Conservation (phyloP, 768 basidiomycete genomes). For the Leccinum arenicola region DNA sequence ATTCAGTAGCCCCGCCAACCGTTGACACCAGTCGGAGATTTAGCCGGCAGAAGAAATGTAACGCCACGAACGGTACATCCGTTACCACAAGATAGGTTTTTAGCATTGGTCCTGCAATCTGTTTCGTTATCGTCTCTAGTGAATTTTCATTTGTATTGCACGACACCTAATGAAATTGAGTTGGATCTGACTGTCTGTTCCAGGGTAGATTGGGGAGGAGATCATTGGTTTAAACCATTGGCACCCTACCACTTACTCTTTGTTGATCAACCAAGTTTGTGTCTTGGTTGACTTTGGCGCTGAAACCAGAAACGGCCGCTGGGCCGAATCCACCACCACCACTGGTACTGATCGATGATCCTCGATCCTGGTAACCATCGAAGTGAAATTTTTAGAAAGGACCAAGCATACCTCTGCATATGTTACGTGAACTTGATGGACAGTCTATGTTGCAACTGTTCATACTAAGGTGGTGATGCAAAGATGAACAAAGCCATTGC, state of each 20-base stretch:
- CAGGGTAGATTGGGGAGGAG: neutral
- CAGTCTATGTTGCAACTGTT: neutral
- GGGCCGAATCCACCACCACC: neutral
- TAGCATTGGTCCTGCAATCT: conserved; percentile 24
- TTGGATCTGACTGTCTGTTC: neutral
- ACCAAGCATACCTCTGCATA: neutral
- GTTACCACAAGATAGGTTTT: conserved; percentile 15
- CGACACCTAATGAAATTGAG: neutral
- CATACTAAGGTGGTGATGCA: neutral
- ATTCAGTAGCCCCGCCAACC: neutral
- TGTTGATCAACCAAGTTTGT: neutral
- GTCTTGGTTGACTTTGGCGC: neutral
- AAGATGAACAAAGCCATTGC: neutral
- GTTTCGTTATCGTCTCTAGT: conserved; percentile 14
- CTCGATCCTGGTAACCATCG: neutral
- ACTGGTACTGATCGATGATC: neutral
- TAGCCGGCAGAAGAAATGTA: conserved; percentile 14
- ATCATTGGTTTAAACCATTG: neutral
- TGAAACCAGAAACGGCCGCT: neutral
- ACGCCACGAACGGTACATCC: conserved; percentile 7
- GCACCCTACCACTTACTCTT: neutral
- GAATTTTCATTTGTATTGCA: conserved; percentile 15
- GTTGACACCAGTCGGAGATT: conserved; percentile 3
- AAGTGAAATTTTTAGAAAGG: neutral
- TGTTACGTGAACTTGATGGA: neutral